phyloP scores from a whole-genome alignment of 2,329 filamentous ascomycete species.

The Metarhizium rileyi region DNA sequence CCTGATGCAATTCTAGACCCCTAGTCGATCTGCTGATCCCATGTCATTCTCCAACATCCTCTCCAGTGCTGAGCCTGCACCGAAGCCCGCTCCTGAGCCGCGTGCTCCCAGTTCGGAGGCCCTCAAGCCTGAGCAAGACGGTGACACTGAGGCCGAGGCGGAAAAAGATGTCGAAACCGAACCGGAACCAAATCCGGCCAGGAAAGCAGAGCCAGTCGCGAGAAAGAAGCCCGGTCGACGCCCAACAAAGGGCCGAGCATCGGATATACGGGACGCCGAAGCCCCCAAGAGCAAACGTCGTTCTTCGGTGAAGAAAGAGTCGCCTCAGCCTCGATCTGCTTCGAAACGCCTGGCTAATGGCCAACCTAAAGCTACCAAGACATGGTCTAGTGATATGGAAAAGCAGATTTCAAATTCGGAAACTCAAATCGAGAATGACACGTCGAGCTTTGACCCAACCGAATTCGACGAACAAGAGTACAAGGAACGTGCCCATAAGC shows the following conservation, averaged over 20 bases:
- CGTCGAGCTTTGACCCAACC: constrained; percentile 29
- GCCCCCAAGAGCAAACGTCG: constrained; percentile 40
- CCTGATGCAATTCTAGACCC: constrained; percentile 40
- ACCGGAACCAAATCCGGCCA: constrained; percentile 17
- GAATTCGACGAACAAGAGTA: constrained; percentile 38
- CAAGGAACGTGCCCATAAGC: constrained; percentile 53
- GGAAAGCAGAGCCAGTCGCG: constrained; percentile 15
- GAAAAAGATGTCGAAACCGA: constrained; percentile 28
- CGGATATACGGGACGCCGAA: constrained; percentile 40
- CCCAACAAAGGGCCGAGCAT: constrained; percentile 40
- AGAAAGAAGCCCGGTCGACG: constrained; percentile 24
- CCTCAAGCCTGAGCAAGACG: constrained; percentile 10
- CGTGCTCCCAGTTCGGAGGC: constrained; percentile 31
- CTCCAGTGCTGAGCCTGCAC: constrained; percentile 62
- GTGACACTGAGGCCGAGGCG: constrained; percentile 22
- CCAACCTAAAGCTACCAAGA: constrained; percentile 51
- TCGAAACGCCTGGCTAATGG: constrained; percentile 53
- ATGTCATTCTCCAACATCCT: constrained; percentile 97
- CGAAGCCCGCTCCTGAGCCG: constrained; percentile 35
- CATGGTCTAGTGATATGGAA: constrained; percentile 43
- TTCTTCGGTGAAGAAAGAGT: constrained; percentile 39
- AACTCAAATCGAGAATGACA: constrained; percentile 37
- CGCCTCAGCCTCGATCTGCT: constrained; percentile 36
- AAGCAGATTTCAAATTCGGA: constrained; percentile 29
- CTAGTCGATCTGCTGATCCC: constrained; percentile 67